These are phyloP conservation scores for Begonia loranthoides DNA, from an alignment of 306 rosid genomes.

Conservation along the genomic window DNA sequence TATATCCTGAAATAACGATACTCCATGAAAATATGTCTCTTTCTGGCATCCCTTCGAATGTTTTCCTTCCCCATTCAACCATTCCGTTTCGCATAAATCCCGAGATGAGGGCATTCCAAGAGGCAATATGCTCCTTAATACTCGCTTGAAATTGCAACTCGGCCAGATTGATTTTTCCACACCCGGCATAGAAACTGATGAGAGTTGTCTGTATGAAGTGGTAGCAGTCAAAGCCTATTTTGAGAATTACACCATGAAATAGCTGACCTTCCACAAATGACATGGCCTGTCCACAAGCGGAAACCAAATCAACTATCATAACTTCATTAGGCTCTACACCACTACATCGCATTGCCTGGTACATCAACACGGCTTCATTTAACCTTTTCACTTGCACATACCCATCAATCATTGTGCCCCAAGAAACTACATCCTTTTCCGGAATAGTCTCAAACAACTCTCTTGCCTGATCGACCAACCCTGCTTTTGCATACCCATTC, in stretches of 20 bases:
- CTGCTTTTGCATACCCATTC: conserved; percentile 64
- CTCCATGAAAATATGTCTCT: conserved; percentile 87
- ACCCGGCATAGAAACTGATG: conserved; percentile 64
- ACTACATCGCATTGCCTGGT: conserved; percentile 32
- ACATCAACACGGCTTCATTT: conserved; percentile 50
- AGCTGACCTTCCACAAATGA: conserved; percentile 44
- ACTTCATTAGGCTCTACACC: conserved; percentile 54
- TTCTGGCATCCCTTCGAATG: conserved; percentile 56
- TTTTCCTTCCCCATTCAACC: conserved; percentile 42
- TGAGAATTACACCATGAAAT: conserved; percentile 49
- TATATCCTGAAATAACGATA: conserved; percentile 66
- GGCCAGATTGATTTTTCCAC: conserved; percentile 50
- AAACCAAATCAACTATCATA: conserved; percentile 66
- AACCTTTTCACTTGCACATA: conserved; percentile 43
- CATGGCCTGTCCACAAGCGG: conserved; percentile 45
- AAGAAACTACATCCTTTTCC: conserved; percentile 57
- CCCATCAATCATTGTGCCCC: conserved; percentile 86
- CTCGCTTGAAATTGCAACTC: conserved; percentile 48
- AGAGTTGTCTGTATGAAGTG: conserved; percentile 66
- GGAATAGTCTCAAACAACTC: conserved; percentile 58
- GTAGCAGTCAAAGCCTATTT: conserved; percentile 58
- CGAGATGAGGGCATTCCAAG: conserved; percentile 68
- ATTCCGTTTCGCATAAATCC: conserved; percentile 53
- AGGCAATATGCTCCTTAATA: conserved; percentile 51
- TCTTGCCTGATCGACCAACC: conserved; percentile 41